Base-by-base conservation (phyloP, 306 rosid genomes). In the Mucuna pruriens region DNA sequence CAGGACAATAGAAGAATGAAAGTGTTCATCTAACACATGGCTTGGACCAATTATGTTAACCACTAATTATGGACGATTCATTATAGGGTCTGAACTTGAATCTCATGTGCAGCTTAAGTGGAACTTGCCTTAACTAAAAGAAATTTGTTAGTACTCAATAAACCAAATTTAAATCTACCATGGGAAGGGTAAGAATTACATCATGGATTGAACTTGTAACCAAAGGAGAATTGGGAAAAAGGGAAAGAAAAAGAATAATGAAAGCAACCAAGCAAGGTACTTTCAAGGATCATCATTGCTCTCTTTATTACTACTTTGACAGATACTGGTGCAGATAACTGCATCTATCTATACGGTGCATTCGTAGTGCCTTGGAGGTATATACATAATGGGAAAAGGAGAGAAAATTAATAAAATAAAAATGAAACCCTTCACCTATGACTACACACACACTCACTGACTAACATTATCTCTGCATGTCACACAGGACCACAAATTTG, bases 241-340 rank as follows among this genome's bases (percentile, higher is more conserved):
- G n/a, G 55, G 75, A 16, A 40, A 64, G 68, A 71, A 82, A 84
- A 62, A 62, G 82, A 63, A 80, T 19, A 74, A 83, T 44, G 86
- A 84, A 84, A 73, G 74, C 79, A 45, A 80, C 77, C 55, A 76
- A 79, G 70, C 55, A 76, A 79, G 70, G 67, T 67, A 84, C 87
- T 87, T 87, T 80, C 81, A 81, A 67, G 84, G 75, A 77, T 84
- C 81, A 87, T 84, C 84, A 84, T 84, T 77, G 81, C 82, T 77
- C 76, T 77, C 84, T 87, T 87, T 87, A 80, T 84, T 84, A 74
- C 62, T 73, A 66, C 68, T 77, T 86, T 80, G 76, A 65, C 62
- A 77, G 39, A 38, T 71, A 71, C 75, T 55, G 12, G 12, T 77
- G 60, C 3, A 52, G 69, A 65, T 70, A 61, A 45, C 68, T 62